Percentiles rank a stretch among this genome's conserved stretches.
Conservation (phyloP, 345 rosid genomes). For the Firmiana major region DNA sequence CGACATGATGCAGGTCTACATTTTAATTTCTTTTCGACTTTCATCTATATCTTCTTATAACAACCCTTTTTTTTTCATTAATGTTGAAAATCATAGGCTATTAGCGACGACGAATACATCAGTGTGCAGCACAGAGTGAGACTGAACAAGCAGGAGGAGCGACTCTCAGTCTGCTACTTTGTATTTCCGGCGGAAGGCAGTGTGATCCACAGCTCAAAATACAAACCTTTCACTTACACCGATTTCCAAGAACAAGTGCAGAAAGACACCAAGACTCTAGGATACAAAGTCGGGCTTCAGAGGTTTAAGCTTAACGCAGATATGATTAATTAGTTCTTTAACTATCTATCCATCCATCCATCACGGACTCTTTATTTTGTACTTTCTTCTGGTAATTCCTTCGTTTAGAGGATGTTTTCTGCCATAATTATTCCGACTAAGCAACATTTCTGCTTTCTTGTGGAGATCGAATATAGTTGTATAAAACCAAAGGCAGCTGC, state of each 20-base stretch:
- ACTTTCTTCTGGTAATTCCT: too few species aligned
- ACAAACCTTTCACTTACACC: constrained; percentile 63
- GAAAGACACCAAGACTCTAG: constrained; percentile 48
- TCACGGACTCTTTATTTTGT: too few species aligned
- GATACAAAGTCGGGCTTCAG: constrained; percentile 63
- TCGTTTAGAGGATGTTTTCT: too few species aligned
- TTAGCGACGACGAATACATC: constrained; percentile 59
- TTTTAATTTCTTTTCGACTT: not conserved
- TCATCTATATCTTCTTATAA: too few species aligned
- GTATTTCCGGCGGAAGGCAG: constrained; percentile 56
- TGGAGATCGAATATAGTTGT: too few species aligned
- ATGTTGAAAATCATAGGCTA: constrained; percentile 39
- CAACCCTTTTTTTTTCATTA: too few species aligned
- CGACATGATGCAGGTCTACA: constrained; percentile 79
- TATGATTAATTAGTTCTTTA: not conserved
- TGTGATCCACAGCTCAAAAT: constrained; percentile 56
- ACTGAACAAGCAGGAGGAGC: constrained; percentile 34
- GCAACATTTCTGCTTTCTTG: too few species aligned
- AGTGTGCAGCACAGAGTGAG: constrained; percentile 70
- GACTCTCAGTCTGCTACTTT: constrained; percentile 74
- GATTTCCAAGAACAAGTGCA: constrained; percentile 73
- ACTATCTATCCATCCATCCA: too few species aligned
- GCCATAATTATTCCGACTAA: too few species aligned
- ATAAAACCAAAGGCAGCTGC: too few species aligned
- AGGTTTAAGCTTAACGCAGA: constrained; percentile 41